Percentiles rank a stretch among this genome's conserved stretches.
These are phyloP conservation scores for Dipteronia dyeriana DNA, from an alignment of 345 rosid species.

Conservation along the genomic window DNA sequence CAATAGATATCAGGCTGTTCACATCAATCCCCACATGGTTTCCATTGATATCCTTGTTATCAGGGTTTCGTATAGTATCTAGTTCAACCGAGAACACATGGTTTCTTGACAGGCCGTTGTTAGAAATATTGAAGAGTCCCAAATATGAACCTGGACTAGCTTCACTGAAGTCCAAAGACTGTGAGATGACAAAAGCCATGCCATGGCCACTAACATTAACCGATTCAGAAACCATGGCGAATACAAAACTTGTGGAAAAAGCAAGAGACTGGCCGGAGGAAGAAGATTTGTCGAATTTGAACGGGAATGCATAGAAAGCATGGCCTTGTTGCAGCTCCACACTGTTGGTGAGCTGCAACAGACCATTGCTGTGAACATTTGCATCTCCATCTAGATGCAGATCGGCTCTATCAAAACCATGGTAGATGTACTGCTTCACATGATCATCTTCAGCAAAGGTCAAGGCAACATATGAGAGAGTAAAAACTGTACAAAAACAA, in stretches of 20 bases:
- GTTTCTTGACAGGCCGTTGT: conserved; percentile 37
- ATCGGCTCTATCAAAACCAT: not conserved
- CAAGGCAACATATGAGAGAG: too few relatives aligned
- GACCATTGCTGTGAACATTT: not conserved
- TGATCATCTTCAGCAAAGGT: too few relatives aligned
- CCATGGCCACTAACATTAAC: conserved; percentile 14
- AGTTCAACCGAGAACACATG: conserved; percentile 53
- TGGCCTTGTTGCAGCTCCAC: too few relatives aligned
- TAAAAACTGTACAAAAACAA: too few relatives aligned
- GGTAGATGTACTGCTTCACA: too few relatives aligned
- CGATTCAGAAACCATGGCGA: conserved; percentile 19
- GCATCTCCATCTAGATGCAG: conserved; percentile 7
- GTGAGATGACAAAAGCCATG: conserved; percentile 15
- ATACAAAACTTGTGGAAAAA: conserved; percentile 37
- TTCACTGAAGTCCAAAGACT: not conserved
- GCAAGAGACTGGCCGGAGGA: not conserved
- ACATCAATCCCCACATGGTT: too few relatives aligned
- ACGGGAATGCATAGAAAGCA: conserved; percentile 2
- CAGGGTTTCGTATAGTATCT: conserved; percentile 36
- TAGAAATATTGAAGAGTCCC: conserved; percentile 41
- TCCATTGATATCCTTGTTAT: too few relatives aligned
- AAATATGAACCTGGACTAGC: not conserved
- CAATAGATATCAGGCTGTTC: too few relatives aligned
- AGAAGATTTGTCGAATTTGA: conserved; percentile 5
- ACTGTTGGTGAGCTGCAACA: conserved; percentile 12